Percentiles rank a stretch among this genome's conserved stretches.
These are phyloP conservation scores for Geotrichum australiense DNA, from an alignment of 1,139 yeast genomes.

Conservation along the genomic window DNA sequence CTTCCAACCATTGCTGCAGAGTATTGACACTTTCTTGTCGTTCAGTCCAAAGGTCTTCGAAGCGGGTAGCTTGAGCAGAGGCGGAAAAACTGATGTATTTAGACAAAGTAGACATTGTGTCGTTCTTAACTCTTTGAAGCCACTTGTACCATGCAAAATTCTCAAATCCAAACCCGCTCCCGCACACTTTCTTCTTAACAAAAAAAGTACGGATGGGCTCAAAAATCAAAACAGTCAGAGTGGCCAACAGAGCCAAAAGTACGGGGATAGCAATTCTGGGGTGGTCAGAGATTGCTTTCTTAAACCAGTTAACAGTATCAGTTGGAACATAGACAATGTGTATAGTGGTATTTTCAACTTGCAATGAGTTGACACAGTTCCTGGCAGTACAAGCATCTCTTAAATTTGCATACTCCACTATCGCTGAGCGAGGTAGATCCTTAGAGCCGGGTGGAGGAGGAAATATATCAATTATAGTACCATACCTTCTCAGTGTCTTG, in stretches of 20 bases:
- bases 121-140: conserved; percentile 4
- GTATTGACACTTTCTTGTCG: conserved; percentile 61
- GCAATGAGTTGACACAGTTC: conserved; percentile 76
- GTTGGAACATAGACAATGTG: conserved; percentile 68
- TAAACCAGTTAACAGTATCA: conserved; percentile 37
- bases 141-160: conserved; percentile 9
- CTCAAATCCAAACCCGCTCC: conserved; percentile 7
- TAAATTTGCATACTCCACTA: conserved; percentile 47
- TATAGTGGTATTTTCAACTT: conserved; percentile 47
- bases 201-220: conserved; percentile 88
- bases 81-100: conserved; percentile 7
- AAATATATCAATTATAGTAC: conserved; percentile 65
- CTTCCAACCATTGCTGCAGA: conserved; percentile 66
- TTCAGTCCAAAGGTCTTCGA: conserved; percentile 59
- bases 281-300: conserved; percentile 41
- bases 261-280: conserved; percentile 73
- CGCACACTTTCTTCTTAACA: conserved; percentile 57
- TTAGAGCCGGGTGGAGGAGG: conserved; percentile 49
- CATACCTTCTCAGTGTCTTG: conserved; percentile 78
- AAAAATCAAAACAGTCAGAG: conserved; percentile 75
- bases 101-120: conserved; percentile 9
- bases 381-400: conserved; percentile 81
- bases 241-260: conserved; percentile 56
- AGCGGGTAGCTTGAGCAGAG: conserved; percentile 20
- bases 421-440: conserved; percentile 43